Conservation (phyloP, 1,284 basidiomycete genomes). For the Meripilus lineatus region DNA sequence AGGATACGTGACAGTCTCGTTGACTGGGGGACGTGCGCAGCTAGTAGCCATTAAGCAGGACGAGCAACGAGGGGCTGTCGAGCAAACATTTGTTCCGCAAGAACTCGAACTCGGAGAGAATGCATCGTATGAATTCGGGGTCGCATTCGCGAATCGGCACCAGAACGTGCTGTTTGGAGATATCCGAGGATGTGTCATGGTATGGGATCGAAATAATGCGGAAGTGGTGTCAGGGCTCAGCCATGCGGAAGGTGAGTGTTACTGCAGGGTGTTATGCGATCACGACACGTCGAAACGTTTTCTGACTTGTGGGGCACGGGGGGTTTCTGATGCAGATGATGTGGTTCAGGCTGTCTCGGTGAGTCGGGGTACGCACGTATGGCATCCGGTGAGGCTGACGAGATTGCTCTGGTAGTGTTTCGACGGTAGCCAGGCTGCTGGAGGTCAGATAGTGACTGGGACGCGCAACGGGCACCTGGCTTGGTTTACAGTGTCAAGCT, state of each 20-base stretch:
- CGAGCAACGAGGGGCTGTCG: constrained; percentile 45
- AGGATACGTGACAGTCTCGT: constrained; percentile 47
- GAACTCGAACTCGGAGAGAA: constrained; percentile 30
- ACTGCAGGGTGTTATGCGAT: not conserved
- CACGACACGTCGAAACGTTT: constrained; percentile 9
- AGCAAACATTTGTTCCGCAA: constrained; percentile 43
- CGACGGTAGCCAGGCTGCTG: constrained; percentile 33
- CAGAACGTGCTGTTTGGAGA: constrained; percentile 51
- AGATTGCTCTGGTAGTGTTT: constrained; percentile 40
- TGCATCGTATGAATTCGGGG: constrained; percentile 35
- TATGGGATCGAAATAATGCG: constrained; percentile 54
- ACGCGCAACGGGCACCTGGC: constrained; percentile 47
- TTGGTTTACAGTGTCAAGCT: constrained; percentile 51
- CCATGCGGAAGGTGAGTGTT: constrained; percentile 45
- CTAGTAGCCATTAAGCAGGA: constrained; percentile 43
- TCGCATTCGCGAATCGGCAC: constrained; percentile 45
- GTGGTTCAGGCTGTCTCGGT: constrained; percentile 52
- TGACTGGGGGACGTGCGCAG: constrained; percentile 41
- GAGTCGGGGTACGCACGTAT: too few relatives aligned
- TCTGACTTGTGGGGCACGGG: too few relatives aligned
- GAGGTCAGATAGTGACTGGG: constrained; percentile 45
- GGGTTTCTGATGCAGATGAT: constrained; percentile 49
- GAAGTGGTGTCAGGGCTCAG: constrained; percentile 50
- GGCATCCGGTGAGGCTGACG: too few relatives aligned
- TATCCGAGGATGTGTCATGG: constrained; percentile 45